Conservation (phyloP, 805 yeast genomes). For the Diddensiella caesifluorescens region DNA sequence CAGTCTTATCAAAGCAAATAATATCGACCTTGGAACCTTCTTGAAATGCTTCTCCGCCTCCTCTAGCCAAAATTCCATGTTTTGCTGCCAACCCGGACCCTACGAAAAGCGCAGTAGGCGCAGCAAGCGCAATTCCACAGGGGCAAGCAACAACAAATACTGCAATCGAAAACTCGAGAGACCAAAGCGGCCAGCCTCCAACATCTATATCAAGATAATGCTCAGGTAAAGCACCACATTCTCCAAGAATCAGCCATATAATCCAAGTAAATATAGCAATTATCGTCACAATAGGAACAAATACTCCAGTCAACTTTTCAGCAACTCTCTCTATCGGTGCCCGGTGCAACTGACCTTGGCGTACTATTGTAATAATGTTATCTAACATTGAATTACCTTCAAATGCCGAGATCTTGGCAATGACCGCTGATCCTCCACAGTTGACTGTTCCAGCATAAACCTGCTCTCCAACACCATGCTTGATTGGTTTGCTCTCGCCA, state of each 20-base stretch:
- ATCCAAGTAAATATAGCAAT: constrained; percentile 62
- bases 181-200: constrained; percentile 77
- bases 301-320: constrained; percentile 60
- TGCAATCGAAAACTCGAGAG: constrained; percentile 68
- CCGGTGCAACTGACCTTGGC: constrained; percentile 66
- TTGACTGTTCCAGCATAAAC: constrained; percentile 71
- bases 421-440: constrained; percentile 48
- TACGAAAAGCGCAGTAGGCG: constrained; percentile 77
- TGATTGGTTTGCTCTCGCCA: constrained; percentile 69
- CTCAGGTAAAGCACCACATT: constrained; percentile 47
- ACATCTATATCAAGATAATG: constrained; percentile 55
- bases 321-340: constrained; percentile 73
- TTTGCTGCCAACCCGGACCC: constrained; percentile 78
- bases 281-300: constrained; percentile 63
- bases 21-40: constrained; percentile 61
- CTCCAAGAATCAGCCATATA: constrained; percentile 60
- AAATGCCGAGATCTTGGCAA: constrained; percentile 51
- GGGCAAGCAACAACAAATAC: constrained; percentile 84
- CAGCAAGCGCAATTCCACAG: constrained; percentile 80
- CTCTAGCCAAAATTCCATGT: constrained; percentile 67
- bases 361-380: constrained; percentile 61
- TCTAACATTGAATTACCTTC: constrained; percentile 65
- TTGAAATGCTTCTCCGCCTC: constrained; percentile 80
- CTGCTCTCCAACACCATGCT: constrained; percentile 55
- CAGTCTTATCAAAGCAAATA: constrained; percentile 75